These are phyloP conservation scores for Podaxis rugospora DNA, from an alignment of 768 basidiomycete species.

Conservation along the genomic window DNA sequence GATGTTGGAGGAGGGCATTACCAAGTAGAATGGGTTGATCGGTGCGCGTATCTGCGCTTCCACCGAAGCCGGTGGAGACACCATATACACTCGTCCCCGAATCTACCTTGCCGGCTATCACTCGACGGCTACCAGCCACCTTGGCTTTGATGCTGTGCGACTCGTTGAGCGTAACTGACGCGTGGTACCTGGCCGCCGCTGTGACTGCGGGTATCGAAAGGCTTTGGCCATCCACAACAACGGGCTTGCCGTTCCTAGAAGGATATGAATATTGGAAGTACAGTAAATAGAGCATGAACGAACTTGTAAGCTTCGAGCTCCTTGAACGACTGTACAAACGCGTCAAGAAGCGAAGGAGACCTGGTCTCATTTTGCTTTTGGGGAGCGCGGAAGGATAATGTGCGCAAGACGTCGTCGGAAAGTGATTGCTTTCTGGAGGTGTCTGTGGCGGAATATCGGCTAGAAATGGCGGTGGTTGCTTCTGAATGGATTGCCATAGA, in stretches of 20 bases:
- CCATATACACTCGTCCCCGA: conserved; percentile 75
- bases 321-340: conserved; percentile 54
- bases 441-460: not conserved
- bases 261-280: conserved; percentile 4
- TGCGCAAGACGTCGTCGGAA: not conserved
- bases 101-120: conserved; percentile 64
- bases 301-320: conserved; percentile 67
- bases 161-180: conserved; percentile 46
- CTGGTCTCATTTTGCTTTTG: conserved; percentile 11
- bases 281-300: conserved; percentile 16
- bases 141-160: conserved; percentile 43
- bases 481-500: conserved; percentile 1
- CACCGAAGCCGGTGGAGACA: conserved; percentile 81
- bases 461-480: conserved; percentile 2
- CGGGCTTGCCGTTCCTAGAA: conserved; percentile 53
- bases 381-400: not conserved
- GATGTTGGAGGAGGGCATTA: conserved; percentile 80
- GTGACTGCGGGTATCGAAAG: conserved; percentile 75
- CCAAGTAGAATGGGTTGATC: conserved; percentile 69
- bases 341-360: conserved; percentile 38
- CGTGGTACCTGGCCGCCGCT: conserved; percentile 65
- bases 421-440: not conserved
- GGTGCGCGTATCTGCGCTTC: conserved; percentile 85
- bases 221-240: conserved; percentile 63
- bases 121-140: conserved; percentile 58